Base-by-base conservation (phyloP, 2,329 filamentous ascomycete genomes). In the Cladobotryum mycophilum region DNA sequence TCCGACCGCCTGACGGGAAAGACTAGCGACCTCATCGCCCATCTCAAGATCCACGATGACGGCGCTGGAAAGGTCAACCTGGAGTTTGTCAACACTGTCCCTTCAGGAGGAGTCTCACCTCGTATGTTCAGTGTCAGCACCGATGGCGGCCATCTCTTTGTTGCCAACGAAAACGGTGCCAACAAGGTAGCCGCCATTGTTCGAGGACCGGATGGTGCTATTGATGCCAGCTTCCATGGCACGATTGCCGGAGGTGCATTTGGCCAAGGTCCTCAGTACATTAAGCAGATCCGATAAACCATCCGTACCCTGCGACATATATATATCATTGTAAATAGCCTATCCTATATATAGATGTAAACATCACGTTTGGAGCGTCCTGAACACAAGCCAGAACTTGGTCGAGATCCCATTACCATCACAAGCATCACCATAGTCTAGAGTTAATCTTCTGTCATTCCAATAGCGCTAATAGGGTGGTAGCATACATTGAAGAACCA, bases 1-100 rank as follows among this genome's bases (percentile, higher is more conserved):
- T 75, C 74, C 36, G 79, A 79, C 68, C 74, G 76, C 4, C 55
- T 76, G 22, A 72, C 68, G 1, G 74, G 72, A 48, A 67, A 69
- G 35, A 56, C 55, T 3, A 70, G 69, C 8, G 76, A 79, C 64
- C 73, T 64, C 57, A 70, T 79, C 58, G 68, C 73, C 5, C 72
- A 73, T 61, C 76, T 79, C 60, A 61, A 62, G 57, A 55, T 71
- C 40, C 60, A 64, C 45, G 49, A 60, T 41, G 55, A 53, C 30
- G 46, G 54, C 33, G 59, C 51, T 30, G 58, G 54, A 38, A 55
- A 55, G 11, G 49, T 65, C 44, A 62, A 53, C 8, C 65, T 75
- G 48, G 55, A 61, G 38, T 69, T 68, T 48, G 60, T 57, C 22
- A 63, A 67, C 46, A 56, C 62, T 17, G 60, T 70, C 45, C 61